phyloP scores from a whole-genome alignment of 2,329 filamentous ascomycete species.

The Fusarium poae region DNA sequence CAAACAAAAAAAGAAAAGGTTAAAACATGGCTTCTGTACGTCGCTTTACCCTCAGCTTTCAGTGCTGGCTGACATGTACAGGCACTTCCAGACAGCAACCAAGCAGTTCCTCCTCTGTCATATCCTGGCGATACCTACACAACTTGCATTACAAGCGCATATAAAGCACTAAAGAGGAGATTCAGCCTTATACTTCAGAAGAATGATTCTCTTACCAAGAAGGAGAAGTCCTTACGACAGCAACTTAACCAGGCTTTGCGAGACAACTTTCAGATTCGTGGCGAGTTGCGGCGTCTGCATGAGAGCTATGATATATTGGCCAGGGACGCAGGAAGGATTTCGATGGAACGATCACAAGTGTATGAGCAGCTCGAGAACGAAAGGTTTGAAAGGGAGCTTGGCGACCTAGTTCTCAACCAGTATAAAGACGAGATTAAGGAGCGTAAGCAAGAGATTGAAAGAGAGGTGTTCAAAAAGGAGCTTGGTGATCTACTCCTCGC shows the following conservation, averaged over 20 bases:
- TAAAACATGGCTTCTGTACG: background rate
- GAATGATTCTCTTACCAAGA: slow-evolving; percentile 8
- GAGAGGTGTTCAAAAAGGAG: slow-evolving; percentile 4
- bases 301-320: background rate
- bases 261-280: slow-evolving; percentile 6
- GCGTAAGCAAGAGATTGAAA: background rate
- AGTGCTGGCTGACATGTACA: background rate
- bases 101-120: background rate
- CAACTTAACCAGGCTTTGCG: background rate
- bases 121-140: slow-evolving; percentile 1
- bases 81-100: background rate
- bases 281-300: background rate
- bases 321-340: background rate
- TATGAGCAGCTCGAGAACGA: slow-evolving; percentile 4
- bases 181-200: slow-evolving; percentile 10
- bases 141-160: background rate
- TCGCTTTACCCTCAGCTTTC: background rate
- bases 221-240: background rate
- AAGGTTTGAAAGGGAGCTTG: slow-evolving; percentile 8
- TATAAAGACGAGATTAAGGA: slow-evolving; percentile 11
- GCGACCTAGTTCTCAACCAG: slow-evolving; percentile 5
- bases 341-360: background rate
- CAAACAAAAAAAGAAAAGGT: background rate
- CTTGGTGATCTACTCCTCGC: slow-evolving; percentile 2
- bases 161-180: background rate